Evolutionary conservation across 2,329 filamentous ascomycete species (phyloP), one percentile per base, ranked within the genome.

Genomic region (Fonsecaea pugnacius): DNA sequence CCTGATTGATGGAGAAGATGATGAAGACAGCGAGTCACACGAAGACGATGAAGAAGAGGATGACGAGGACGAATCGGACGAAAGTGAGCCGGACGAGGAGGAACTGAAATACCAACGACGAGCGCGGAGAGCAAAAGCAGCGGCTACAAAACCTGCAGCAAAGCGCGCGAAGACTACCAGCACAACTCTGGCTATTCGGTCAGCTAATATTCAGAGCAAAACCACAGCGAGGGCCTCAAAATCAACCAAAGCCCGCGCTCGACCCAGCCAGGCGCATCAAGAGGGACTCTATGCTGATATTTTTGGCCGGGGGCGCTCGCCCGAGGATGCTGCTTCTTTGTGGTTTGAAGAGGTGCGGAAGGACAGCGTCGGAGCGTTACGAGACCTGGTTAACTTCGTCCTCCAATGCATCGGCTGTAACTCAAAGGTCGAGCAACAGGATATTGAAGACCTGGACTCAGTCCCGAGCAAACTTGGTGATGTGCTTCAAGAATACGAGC

Each of bases 401-500:
- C 76, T 89, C 18, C 82, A 82, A 70, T 85, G 91, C 67, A 87
- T 93, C 18, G 95, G 95, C 33, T 96, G 93, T 75, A 87, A 91
- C 60, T 83, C 91, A 60, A 85, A 90, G 70, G 86, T 99, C 60
- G 90, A 89, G 9, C 85, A 86, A 43, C 88, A 95, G 74, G 92
- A 98, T 75, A 91, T 97, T 68, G 87, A 89, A 69, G 94, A 99
- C 74, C 87, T 92, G 7, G 95, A 99, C 75, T 92, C 95, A 73
- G 91, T 89, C 54, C 87, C 91, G 18, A 88, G 87, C 73, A 88
- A 88, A 73, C 80, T 99, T 52, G 83, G 85, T 24, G 93, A 98
- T 72, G 82, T 99, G n/a, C 91, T 97, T 76, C 89, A 91, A 67
- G 87, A 93, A 67, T 96, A 93, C 74, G 89, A 95, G 76, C 87